Base-by-base conservation (phyloP, 257 asterid species). In the Solanum neorickii region DNA sequence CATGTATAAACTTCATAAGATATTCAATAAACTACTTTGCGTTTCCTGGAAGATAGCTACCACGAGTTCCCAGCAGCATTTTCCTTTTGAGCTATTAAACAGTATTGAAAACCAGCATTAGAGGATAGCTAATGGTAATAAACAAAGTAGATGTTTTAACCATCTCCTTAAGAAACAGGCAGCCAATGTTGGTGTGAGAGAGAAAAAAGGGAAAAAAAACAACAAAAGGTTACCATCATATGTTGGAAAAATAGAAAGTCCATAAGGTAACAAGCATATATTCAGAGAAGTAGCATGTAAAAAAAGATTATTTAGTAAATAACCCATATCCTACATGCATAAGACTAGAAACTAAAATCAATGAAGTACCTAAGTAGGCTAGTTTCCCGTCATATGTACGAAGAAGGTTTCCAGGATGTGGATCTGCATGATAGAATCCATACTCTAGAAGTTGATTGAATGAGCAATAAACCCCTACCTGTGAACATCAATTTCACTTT, bases 401-500 rank as follows among this genome's bases (percentile, higher is more conserved):
- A 76, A 97, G 94, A 47, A 97, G 92, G 93, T 95, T 97, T 88
- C 99, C 99, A 89, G 98, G 98, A 92, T 97, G 99, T 84, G 99
- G 99, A 95, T 97, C 99, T 86, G 99, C 99, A 86, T 97, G 99
- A 90, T 97, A 97, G 92, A 97, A 97, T 47, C 99, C 99, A 92
- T 68, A 88, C 92, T 95, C 98, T 80, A 97, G 93, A 92, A 97
- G 99, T 92, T 97, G 99, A 92, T 95, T 97, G 92, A 95, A 97
- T 21, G 99, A 97, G 89, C 99, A 97, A 91, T 97, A 97, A 83
- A 97, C 99, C 88, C 99, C 99, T 82, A 97, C 96, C 98, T 97
- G 94, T 83, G 88, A 35, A 87, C 31, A 86, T 74, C 37, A 88
- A 46, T 37, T 52, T 42, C 88, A 46, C 83, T 90, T 82, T 33